These are phyloP conservation scores for Aspergillus avenaceus DNA, from an alignment of 495 filamentous ascomycete genomes.

Conservation along the genomic window DNA sequence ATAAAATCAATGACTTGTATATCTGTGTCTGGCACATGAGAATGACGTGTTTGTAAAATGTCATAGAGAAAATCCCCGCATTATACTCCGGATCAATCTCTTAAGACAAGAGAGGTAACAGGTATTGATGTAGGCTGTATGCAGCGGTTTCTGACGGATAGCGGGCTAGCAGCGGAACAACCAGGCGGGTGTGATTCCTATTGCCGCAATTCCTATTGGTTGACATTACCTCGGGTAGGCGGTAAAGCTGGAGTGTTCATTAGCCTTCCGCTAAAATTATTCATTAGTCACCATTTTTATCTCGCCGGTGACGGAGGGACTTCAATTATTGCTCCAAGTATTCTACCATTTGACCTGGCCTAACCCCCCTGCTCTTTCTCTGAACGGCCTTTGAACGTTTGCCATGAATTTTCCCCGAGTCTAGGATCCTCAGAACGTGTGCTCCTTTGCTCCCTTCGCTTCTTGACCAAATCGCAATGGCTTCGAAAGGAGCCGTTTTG, in stretches of 20 bases:
- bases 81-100: background rate
- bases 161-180: conserved; percentile 6
- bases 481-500: conserved; percentile 38
- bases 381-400: background rate
- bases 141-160: conserved; percentile 1
- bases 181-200: conserved; percentile 19
- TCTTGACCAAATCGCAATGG: conserved; percentile 24
- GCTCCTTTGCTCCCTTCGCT: background rate
- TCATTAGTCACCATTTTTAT: conserved; percentile 4
- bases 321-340: background rate
- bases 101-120: background rate
- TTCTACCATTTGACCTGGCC: background rate
- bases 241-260: conserved; percentile 31
- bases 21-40: too few relatives aligned
- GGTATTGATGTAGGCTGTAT: background rate
- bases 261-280: conserved; percentile 13
- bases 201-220: conserved; percentile 29
- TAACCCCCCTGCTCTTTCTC: background rate
- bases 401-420: conserved; percentile 4
- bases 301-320: conserved; percentile 5
- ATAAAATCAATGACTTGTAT: too few relatives aligned
- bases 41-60: too few relatives aligned
- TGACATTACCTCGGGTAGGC: conserved; percentile 15
- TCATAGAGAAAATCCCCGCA: too few relatives aligned
- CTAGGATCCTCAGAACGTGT: background rate